Evolutionary conservation across 2,329 filamentous ascomycete species (phyloP), one percentile per base, ranked within the genome.

Genomic region (Chaetomium strumarium): DNA sequence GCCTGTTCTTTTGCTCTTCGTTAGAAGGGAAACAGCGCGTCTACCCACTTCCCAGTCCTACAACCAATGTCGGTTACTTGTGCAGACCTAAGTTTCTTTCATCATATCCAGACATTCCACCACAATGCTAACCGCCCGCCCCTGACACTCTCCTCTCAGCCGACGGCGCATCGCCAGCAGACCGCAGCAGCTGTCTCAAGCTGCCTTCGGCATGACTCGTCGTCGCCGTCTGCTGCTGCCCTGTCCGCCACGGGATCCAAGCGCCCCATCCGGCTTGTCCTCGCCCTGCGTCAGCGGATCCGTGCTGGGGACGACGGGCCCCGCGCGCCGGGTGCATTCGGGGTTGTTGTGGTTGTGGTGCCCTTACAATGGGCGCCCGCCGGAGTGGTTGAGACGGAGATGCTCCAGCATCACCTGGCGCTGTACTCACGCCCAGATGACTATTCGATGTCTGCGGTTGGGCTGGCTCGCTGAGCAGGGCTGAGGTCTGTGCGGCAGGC

Each of bases 381-480:
- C 24, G 24, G 24, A 7, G 24, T 24, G 24, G 24, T 4, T 24
- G 24, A 24, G 37, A 6, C 19, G 37, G 4, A 17, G 33, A 14
- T 19, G 39, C 5, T 24, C 17, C 5, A 9, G 5, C 24, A 12
- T 14, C 11, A 3, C 12, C 64, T 2, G 64, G 59, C 2, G 65
- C 64, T 6, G 68, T 69, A 16, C 73, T 70, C 14, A 76, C 75
- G 51, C 77, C 71, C 1, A 80, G 66, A 48, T 78, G 72, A 49
- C 70, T 77, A 29, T 67, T 75, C 0, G 79, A 82, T 1, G 78
- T 81, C 58, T 80, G 76, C 1, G 81, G 79, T 16, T 73, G 63
- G n/a, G 80, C 78, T 4, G 76, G 80, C 48, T 78, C 74, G 58
- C 81, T 75, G 7, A 81, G 66, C 11, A 84, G 68, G 16, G 70